phyloP scores from a whole-genome alignment of 2,329 filamentous ascomycete genomes.

The Thermoascus crustaceus region DNA sequence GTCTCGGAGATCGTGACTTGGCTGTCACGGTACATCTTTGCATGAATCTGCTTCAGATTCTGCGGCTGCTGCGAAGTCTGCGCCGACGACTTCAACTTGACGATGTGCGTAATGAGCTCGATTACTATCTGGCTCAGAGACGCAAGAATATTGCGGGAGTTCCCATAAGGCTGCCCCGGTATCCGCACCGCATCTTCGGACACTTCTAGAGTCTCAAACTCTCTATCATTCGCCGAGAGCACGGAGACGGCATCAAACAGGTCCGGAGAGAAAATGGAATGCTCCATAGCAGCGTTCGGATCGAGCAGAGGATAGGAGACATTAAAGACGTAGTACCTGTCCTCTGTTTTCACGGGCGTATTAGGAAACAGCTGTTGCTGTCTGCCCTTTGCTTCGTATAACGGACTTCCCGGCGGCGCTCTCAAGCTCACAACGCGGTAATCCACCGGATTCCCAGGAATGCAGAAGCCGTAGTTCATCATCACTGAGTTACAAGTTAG shows the following conservation, averaged over 20 bases:
- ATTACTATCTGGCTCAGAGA: conserved; percentile 34
- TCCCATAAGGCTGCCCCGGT: conserved; percentile 21
- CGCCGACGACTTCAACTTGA: conserved; percentile 24
- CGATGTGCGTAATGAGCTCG: conserved; percentile 33
- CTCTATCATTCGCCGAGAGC: conserved; percentile 34
- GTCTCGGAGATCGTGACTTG: conserved; percentile 33
- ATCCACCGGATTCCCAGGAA: conserved; percentile 36
- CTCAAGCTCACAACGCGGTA: conserved; percentile 36
- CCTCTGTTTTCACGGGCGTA: conserved; percentile 19
- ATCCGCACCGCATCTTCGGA: conserved; percentile 24
- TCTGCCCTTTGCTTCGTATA: conserved; percentile 27
- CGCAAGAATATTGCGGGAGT: conserved; percentile 30
- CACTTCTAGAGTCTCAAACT: conserved; percentile 28
- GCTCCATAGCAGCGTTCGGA: conserved; percentile 27
- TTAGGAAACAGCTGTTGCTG: conserved; percentile 28
- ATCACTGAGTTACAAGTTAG: conserved; percentile 25
- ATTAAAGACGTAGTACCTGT: conserved; percentile 39
- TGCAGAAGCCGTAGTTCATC: conserved; percentile 40
- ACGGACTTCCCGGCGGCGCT: conserved; percentile 30
- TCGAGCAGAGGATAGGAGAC: conserved; percentile 35
- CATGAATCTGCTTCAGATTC: conserved; percentile 34
- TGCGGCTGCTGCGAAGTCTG: conserved; percentile 20
- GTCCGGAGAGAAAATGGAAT: conserved; percentile 35
- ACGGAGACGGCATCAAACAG: conserved; percentile 36
- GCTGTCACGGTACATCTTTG: conserved; percentile 35